Conservation (phyloP, 2,329 filamentous ascomycete species). For the Stemphylium beticola region DNA sequence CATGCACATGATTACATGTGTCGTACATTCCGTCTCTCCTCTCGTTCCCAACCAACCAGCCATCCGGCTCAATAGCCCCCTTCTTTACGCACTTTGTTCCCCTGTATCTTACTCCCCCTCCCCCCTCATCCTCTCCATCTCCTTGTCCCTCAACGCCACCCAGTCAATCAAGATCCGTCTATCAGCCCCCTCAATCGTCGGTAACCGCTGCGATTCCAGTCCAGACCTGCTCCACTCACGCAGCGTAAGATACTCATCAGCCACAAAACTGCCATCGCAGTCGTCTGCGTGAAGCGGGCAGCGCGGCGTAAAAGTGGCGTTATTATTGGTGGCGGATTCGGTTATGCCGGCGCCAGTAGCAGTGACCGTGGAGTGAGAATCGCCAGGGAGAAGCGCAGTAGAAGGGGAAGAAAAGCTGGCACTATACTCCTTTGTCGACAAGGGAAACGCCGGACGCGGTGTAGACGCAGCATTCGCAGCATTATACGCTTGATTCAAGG, state of each 20-base stretch:
- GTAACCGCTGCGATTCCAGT: slow-evolving; percentile 24
- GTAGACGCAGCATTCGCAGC: slow-evolving; percentile 2
- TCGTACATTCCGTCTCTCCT: no score
- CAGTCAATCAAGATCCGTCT: slow-evolving; percentile 36
- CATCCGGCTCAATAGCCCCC: background rate
- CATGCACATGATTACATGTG: no score
- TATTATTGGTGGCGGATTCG: background rate
- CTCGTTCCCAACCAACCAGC: no score
- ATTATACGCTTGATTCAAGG: slow-evolving; percentile 29
- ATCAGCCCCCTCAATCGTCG: slow-evolving; percentile 14
- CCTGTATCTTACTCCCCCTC: background rate
- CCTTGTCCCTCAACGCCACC: slow-evolving; percentile 25
- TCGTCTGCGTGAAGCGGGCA: slow-evolving; percentile 28
- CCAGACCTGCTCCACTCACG: background rate
- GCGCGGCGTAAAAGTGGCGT: background rate
- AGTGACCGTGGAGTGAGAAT: background rate
- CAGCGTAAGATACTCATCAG: slow-evolving; percentile 20
- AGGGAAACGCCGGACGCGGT: background rate
- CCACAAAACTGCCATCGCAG: slow-evolving; percentile 26
- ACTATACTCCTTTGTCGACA: no score
- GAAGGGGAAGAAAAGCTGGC: no score
- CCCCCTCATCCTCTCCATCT: slow-evolving; percentile 13
- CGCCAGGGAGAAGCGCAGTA: background rate
- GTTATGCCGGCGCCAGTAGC: background rate
- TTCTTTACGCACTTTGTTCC: background rate